Conservation (phyloP, 352 stramenopile species). For the Peronospora destructor region DNA sequence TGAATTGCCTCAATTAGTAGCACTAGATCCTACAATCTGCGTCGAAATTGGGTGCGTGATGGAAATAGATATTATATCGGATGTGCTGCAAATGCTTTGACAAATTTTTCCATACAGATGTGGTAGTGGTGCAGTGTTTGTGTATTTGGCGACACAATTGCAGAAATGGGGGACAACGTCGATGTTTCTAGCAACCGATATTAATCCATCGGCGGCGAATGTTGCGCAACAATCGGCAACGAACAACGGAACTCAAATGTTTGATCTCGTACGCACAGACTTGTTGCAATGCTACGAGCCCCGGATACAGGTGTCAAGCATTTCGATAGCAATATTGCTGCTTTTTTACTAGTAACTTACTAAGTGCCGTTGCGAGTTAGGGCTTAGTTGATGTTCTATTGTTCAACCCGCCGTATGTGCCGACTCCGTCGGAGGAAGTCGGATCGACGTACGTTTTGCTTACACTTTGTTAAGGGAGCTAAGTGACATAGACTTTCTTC, state of each 20-base stretch:
- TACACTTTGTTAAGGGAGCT: background rate
- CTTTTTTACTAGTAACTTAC: background rate
- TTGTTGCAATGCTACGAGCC: conserved; percentile 60
- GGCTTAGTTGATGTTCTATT: conserved; percentile 90
- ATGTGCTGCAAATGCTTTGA: conserved; percentile 2
- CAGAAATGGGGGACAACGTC: conserved; percentile 45
- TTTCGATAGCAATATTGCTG: background rate
- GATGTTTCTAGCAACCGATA: conserved; percentile 86
- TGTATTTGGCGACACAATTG: conserved; percentile 75
- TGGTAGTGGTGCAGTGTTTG: conserved; percentile 58
- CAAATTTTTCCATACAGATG: conserved; percentile 21
- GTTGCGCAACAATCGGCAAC: conserved; percentile 79
- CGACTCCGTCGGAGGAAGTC: conserved; percentile 94
- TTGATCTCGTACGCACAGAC: conserved; percentile 84
- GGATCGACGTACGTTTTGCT: conserved; percentile 62
- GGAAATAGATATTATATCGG: background rate
- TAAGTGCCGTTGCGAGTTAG: conserved; percentile 3
- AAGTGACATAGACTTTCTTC: background rate
- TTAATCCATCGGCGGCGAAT: conserved; percentile 86
- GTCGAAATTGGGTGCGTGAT: conserved; percentile 80
- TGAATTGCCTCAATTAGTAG: conserved; percentile 59
- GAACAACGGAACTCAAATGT: conserved; percentile 67
- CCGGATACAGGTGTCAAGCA: conserved; percentile 36
- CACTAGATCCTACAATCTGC: conserved; percentile 64
- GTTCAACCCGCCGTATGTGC: conserved; percentile 99